Evolutionary conservation across 1,284 basidiomycete genomes (phyloP).

Genomic region (Ceratobasidium sp.): DNA sequence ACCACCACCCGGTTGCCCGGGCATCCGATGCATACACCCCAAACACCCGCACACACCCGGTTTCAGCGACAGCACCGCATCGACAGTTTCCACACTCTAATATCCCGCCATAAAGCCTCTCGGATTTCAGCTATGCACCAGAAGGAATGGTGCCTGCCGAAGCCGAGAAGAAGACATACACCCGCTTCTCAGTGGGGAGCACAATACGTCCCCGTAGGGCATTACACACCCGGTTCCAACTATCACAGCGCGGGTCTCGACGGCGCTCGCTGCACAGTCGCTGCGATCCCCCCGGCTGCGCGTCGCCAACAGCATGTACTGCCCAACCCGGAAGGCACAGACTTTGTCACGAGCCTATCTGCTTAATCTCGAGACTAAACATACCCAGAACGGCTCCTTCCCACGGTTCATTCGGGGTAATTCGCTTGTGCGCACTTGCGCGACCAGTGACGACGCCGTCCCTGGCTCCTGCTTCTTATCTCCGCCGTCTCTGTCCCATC

Average conservation of each 20-base stretch:
- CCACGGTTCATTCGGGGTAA: conserved; percentile 42
- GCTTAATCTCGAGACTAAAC: conserved; percentile 44
- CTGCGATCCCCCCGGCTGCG: neutral
- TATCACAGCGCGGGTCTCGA: neutral
- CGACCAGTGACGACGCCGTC: conserved; percentile 28
- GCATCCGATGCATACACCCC: neutral
- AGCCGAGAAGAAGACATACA: conserved; percentile 34
- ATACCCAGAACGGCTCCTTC: conserved; percentile 26
- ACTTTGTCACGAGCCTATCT: conserved; percentile 36
- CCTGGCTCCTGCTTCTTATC: conserved; percentile 43
- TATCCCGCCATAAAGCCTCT: conserved; percentile 40
- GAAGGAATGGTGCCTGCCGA: conserved; percentile 47
- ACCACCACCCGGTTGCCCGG: no score
- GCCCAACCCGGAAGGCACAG: conserved; percentile 26
- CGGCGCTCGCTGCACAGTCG: conserved; percentile 4
- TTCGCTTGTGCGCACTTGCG: conserved; percentile 16
- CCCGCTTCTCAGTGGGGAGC: conserved; percentile 37
- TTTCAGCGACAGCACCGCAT: neutral
- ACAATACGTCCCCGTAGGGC: neutral
- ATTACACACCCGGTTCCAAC: neutral
- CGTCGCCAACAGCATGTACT: conserved; percentile 8
- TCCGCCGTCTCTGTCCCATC: conserved; percentile 33
- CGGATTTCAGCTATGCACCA: conserved; percentile 40
- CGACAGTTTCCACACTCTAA: conserved; percentile 4
- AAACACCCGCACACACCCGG: neutral